Evolutionary conservation across 768 basidiomycete genomes (phyloP).

Genomic region (Dioszegia crocea): DNA sequence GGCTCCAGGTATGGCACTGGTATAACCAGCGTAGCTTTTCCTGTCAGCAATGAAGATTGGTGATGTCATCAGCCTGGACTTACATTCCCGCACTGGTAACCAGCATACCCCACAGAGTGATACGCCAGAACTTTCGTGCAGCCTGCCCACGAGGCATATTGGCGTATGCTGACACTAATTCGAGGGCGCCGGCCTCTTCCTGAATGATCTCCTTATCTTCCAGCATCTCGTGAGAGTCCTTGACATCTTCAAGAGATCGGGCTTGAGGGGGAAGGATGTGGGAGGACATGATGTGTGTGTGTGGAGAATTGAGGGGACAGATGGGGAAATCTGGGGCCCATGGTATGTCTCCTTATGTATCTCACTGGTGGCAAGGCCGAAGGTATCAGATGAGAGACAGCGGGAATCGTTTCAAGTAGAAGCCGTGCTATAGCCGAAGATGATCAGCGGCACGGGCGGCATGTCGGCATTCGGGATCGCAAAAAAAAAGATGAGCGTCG

Average conservation of each 20-base stretch:
- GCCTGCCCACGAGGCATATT: slow-evolving; percentile 1
- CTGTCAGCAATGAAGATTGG: background rate
- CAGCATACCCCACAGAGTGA: slow-evolving; percentile 2
- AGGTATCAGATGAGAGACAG: background rate
- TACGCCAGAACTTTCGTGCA: slow-evolving; percentile 15
- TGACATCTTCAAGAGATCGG: slow-evolving; percentile 1
- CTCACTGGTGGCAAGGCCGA: background rate
- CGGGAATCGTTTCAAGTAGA: background rate
- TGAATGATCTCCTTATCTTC: background rate
- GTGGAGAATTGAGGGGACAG: background rate
- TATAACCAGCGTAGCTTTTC: slow-evolving; percentile 11
- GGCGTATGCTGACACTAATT: slow-evolving; percentile 13
- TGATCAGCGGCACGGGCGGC: no score
- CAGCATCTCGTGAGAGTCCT: slow-evolving; percentile 7
- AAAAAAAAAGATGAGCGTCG: no score
- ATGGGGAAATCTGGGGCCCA: background rate
- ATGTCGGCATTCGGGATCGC: no score
- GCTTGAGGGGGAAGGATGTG: background rate
- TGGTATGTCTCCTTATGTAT: background rate
- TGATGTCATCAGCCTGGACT: no score
- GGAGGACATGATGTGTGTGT: background rate
- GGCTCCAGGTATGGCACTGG: slow-evolving; percentile 8
- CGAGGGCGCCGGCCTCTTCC: slow-evolving; percentile 6
- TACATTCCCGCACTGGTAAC: slow-evolving; percentile 14
- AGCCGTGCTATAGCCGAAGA: background rate